Conservation (phyloP, 2,329 filamentous ascomycete genomes). For the Apiospora hydei region DNA sequence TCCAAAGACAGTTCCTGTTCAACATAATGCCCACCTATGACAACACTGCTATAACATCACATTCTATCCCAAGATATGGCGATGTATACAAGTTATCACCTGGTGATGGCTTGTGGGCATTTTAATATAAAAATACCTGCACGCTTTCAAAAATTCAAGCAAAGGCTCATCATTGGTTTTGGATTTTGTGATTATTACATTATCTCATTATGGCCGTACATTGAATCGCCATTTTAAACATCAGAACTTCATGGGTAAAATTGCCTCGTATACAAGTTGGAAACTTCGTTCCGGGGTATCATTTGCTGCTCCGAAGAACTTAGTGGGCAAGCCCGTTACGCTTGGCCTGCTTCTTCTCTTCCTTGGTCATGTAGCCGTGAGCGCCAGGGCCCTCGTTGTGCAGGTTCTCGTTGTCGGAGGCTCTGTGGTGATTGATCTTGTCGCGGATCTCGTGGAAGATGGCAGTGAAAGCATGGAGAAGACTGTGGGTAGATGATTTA, state of each 20-base stretch:
- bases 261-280: neutral
- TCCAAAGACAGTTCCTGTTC: too few species aligned
- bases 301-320: neutral
- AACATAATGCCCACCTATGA: too few species aligned
- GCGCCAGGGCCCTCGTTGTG: neutral
- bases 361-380: neutral
- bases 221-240: neutral
- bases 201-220: neutral
- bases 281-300: neutral
- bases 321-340: neutral
- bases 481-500: slow-evolving; percentile 31
- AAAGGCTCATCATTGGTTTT: too few species aligned
- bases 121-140: too few species aligned
- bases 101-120: too few species aligned
- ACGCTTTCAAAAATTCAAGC: too few species aligned
- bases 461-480: slow-evolving; percentile 51
- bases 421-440: neutral
- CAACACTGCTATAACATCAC: too few species aligned
- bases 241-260: neutral
- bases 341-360: slow-evolving; percentile 2
- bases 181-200: neutral
- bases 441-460: slow-evolving; percentile 46
- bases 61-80: too few species aligned
- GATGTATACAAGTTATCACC: too few species aligned
- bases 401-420: neutral